Evolutionary conservation across 2,329 filamentous ascomycete genomes (phyloP), one percentile per base, ranked within the genome.

Genomic region (Trichoderma sp.): DNA sequence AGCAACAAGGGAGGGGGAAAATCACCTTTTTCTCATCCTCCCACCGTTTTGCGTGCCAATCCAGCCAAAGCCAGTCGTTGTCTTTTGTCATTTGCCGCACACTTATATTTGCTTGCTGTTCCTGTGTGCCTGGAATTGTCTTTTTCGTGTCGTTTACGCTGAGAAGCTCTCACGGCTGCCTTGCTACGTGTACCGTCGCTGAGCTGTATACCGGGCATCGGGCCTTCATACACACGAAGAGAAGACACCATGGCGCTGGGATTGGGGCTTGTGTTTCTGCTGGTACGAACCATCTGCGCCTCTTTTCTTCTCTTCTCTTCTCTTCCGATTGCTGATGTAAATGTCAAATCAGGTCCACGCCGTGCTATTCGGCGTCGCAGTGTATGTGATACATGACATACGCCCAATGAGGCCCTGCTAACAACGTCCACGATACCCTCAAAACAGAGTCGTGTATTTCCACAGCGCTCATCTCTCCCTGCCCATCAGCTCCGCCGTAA

Each of bases 381-480:
- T 76, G 79, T 80, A 61, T 69, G 75, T 71, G 5, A 18, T 43
- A 43, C 16, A 43, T 3, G 8, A 16, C 21, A 3, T 1, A 14
- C 1, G n/a, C 8, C 10, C 8, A 14, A n/a, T 4, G 16, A 16
- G 39, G 8, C 34, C 43, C 39, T 18, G 39, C 39, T 52, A 10
- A 51, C 11, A 46, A 54, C 70, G 66, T 30, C 52, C 21, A 26
- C 56, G 39, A 51, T 46, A 11, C 16, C 11, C 30, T 28, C 46
- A 43, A 37, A 37, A 58, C 67, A 84, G 82, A 14, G 76, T 80
- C 72, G 74, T 81, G 63, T 81, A 83, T 72, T 73, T 81, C 73
- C 77, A 79, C 70, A 76, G 74, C 68, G 69, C 75, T 18, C 75
- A 74, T 60, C 79, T 84, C 51, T 82, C 81, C 28, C 80, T 84